phyloP scores from a whole-genome alignment of 768 basidiomycete species.

The Leccinum uliginosum region DNA sequence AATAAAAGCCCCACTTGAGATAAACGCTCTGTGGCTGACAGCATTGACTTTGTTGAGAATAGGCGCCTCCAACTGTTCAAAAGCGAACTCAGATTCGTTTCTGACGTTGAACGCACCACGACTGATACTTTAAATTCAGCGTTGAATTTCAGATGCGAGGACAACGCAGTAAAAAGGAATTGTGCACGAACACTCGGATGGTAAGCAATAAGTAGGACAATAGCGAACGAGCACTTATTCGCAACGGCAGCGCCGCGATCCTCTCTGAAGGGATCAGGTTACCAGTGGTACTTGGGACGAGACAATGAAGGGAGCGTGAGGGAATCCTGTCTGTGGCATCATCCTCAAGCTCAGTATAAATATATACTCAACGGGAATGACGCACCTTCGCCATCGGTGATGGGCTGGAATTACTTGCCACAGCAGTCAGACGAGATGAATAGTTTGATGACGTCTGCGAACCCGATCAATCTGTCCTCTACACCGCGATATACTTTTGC shows the following conservation, averaged over 20 bases:
- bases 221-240: slow-evolving; percentile 32
- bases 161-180: slow-evolving; percentile 48
- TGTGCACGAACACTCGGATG: slow-evolving; percentile 47
- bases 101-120: slow-evolving; percentile 4
- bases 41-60: slow-evolving; percentile 32
- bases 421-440: slow-evolving; percentile 46
- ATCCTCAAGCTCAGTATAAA: slow-evolving; percentile 12
- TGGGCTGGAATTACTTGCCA: slow-evolving; percentile 64
- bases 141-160: slow-evolving; percentile 30
- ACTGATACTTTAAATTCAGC: slow-evolving; percentile 19
- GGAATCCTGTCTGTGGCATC: slow-evolving; percentile 32
- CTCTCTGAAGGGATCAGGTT: slow-evolving; percentile 49
- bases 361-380: neutral
- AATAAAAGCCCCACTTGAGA: slow-evolving; percentile 70
- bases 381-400: slow-evolving; percentile 41
- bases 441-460: slow-evolving; percentile 71
- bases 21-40: slow-evolving; percentile 54
- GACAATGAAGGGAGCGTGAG: slow-evolving; percentile 45
- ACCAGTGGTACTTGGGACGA: slow-evolving; percentile 58
- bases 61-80: slow-evolving; percentile 30
- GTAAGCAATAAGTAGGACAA: slow-evolving; percentile 14
- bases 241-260: slow-evolving; percentile 57
- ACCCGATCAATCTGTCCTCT: slow-evolving; percentile 63
- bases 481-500: slow-evolving; percentile 37
- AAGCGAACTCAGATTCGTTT: neutral